Percentiles rank a stretch among this genome's conserved stretches.
phyloP scores from a whole-genome alignment of 1,284 basidiomycete species.

The Uromyces viciae-fabae region DNA sequence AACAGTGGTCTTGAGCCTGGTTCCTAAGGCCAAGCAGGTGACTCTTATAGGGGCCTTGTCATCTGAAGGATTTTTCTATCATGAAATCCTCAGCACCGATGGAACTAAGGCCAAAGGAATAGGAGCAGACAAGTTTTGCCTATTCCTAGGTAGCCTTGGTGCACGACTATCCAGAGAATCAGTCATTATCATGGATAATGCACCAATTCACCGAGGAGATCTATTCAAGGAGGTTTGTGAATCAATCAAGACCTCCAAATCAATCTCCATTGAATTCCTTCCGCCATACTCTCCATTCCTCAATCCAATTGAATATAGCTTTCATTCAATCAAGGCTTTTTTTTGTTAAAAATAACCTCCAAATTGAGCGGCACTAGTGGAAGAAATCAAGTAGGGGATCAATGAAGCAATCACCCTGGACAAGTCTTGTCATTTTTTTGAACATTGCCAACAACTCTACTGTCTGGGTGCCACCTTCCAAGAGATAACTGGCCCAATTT shows the following conservation, averaged over 20 bases:
- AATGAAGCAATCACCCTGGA: not conserved
- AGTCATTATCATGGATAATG: constrained; percentile 16
- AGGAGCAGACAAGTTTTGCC: not conserved
- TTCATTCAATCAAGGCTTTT: not conserved
- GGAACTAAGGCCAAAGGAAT: not conserved
- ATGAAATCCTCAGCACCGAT: not conserved
- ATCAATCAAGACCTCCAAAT: not conserved
- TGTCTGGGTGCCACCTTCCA: not conserved
- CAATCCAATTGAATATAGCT: not conserved
- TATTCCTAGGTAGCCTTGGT: constrained; percentile 5
- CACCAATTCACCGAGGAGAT: constrained; percentile 7
- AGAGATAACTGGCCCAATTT: not conserved
- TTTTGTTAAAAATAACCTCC: not conserved
- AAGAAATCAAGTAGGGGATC: not conserved
- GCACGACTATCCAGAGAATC: not conserved
- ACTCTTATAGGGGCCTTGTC: not conserved
- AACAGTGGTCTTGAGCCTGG: constrained; percentile 6
- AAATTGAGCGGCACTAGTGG: not conserved
- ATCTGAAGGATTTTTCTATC: not conserved
- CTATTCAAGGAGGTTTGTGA: not conserved
- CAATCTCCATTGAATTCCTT: constrained; percentile 21
- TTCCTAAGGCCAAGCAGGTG: constrained; percentile 10
- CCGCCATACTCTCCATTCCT: constrained; percentile 7
- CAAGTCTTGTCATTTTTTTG: not conserved
- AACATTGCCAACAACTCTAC: not conserved